phyloP scores from a whole-genome alignment of 2,329 filamentous ascomycete genomes.

The Plectosphaerella cucumerina region DNA sequence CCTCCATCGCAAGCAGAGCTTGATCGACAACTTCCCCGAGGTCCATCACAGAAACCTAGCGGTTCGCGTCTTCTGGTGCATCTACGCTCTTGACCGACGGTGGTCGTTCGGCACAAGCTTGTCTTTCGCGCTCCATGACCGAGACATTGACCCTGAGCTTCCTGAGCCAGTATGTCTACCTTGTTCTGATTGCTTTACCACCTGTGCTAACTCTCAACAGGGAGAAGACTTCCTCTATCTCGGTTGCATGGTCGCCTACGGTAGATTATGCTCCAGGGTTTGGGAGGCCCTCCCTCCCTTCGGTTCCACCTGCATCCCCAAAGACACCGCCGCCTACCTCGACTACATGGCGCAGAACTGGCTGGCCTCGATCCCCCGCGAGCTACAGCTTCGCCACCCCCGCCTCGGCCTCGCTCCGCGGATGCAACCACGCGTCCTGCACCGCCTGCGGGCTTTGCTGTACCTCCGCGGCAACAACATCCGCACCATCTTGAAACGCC shows the following conservation, averaged over 20 bases:
- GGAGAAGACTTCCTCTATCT: slow-evolving; percentile 32
- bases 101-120: slow-evolving; percentile 49
- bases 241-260: slow-evolving; percentile 43
- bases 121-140: slow-evolving; percentile 42
- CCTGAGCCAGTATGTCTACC: slow-evolving; percentile 31
- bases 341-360: slow-evolving; percentile 39
- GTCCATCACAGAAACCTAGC: slow-evolving; percentile 23
- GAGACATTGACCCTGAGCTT: slow-evolving; percentile 43
- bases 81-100: slow-evolving; percentile 46
- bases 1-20: slow-evolving; percentile 39
- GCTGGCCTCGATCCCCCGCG: slow-evolving; percentile 37
- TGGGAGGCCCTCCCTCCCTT: slow-evolving; percentile 38
- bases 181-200: neutral
- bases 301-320: slow-evolving; percentile 27
- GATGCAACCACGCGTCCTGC: slow-evolving; percentile 29
- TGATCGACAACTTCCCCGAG: slow-evolving; percentile 32
- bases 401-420: slow-evolving; percentile 26
- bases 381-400: slow-evolving; percentile 31
- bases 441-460: slow-evolving; percentile 35
- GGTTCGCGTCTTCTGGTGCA: slow-evolving; percentile 42
- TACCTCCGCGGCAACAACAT: slow-evolving; percentile 41
- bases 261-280: slow-evolving; percentile 39
- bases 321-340: slow-evolving; percentile 32
- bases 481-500: slow-evolving; percentile 38
- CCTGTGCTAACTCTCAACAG: slow-evolving; percentile 8